Base-by-base conservation (phyloP, 1,284 basidiomycete genomes). In the Ganoderma lucidum region DNA sequence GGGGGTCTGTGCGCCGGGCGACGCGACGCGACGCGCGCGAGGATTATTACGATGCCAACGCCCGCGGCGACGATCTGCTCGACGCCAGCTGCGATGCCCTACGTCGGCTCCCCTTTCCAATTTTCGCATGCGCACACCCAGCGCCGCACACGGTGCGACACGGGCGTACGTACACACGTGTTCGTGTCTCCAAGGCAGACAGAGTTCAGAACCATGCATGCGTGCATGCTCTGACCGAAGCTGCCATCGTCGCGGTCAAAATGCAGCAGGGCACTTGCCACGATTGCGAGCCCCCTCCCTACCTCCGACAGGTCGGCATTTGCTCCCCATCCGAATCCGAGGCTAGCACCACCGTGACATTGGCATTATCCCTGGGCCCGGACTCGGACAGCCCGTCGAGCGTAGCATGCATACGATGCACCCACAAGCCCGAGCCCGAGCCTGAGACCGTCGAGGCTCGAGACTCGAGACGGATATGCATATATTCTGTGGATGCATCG, bases 1-100 rank as follows among this genome's bases (percentile, higher is more conserved):
- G 71, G 71, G 58, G 65, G 66, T 68, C 60, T 35, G 62, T 63
- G 53, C 68, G 66, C 71, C 71, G 71, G 65, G 42, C 12, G 59
- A 23, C 59, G 59, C n/a, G 30, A 30, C 39, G 15, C 28, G 59
- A 61, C 39, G 59, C 8, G 14, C 59, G 12, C 23, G 59, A 61
- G n/a, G 39, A 61, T 41, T 41, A 58, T 41, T 41, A 58, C 62
- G 65, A 66, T 64, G 62, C 58, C 48, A 48, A 63, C 28, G 59
- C 19, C 48, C 60, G 55, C 45, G 32, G 53, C 61, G 32, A 41
- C n/a, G 64, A 35, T 59, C 63, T 64, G 55, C 28, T 23, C 63
- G 67, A 64, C 42, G 55, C 3, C n/a, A 5, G 30, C 30, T 32
- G 15, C 32, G n/a, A 64, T n/a, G 23, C n/a, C 28, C 17, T n/a